phyloP scores from a whole-genome alignment of 73 alveolate species.

The Paraurostyla sp. region DNA sequence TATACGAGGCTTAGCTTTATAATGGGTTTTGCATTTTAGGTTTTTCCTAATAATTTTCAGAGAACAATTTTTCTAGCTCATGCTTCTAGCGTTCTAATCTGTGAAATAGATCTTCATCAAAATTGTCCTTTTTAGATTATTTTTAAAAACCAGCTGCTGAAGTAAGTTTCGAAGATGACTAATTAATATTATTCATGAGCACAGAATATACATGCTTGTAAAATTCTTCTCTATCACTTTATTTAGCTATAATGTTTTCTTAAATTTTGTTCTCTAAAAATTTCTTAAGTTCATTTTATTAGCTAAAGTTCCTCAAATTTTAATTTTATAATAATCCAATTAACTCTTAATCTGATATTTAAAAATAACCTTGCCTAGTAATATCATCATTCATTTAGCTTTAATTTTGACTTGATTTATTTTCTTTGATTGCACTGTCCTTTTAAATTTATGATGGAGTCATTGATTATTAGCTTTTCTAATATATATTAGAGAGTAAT shows the following conservation, averaged over 20 bases:
- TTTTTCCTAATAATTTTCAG: not conserved
- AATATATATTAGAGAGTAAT: too few relatives aligned
- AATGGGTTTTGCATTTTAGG: not conserved
- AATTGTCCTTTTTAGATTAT: too few relatives aligned
- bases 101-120: not conserved
- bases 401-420: too few relatives aligned
- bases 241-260: not conserved
- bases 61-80: not conserved
- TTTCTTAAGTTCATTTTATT: not conserved
- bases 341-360: conserved; percentile 9
- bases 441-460: too few relatives aligned
- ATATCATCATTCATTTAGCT: too few relatives aligned
- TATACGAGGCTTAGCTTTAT: not conserved
- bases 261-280: not conserved
- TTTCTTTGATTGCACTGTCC: too few relatives aligned
- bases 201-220: not conserved
- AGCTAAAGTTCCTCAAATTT: not conserved
- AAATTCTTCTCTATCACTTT: not conserved
- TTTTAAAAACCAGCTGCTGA: too few relatives aligned
- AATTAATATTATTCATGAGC: not conserved
- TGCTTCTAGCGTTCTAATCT: not conserved
- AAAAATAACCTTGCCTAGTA: conserved; percentile 4
- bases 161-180: too few relatives aligned
- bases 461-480: too few relatives aligned
- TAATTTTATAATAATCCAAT: not conserved